Percentiles rank a stretch among this genome's conserved stretches.
Evolutionary conservation across 768 basidiomycete species (phyloP).

Genomic region (Serpula lacrymans): DNA sequence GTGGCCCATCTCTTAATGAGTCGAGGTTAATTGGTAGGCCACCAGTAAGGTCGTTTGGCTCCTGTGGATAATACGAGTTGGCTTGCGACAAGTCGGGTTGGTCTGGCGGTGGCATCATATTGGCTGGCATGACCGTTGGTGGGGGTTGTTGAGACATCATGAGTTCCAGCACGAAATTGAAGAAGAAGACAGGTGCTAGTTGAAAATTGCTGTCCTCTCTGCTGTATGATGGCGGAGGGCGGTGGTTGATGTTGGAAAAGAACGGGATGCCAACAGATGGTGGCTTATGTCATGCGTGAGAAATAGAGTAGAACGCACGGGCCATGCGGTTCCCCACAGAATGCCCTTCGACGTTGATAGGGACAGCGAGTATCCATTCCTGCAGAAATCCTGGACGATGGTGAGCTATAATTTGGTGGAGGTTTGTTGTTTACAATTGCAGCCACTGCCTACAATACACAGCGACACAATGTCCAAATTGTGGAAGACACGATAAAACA

Average conservation of each 20-base stretch:
- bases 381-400: slow-evolving; percentile 25
- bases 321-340: slow-evolving; percentile 18
- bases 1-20: slow-evolving; percentile 81
- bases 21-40: slow-evolving; percentile 85
- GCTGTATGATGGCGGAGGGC: no score
- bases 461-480: slow-evolving; percentile 66
- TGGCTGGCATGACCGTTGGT: slow-evolving; percentile 57
- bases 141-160: slow-evolving; percentile 49
- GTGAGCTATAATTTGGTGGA: slow-evolving; percentile 29
- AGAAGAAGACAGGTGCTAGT: background rate
- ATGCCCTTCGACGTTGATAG: slow-evolving; percentile 16
- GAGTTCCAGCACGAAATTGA: background rate
- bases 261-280: slow-evolving; percentile 41
- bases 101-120: slow-evolving; percentile 53
- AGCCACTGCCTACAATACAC: slow-evolving; percentile 57
- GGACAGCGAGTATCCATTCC: slow-evolving; percentile 12
- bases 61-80: slow-evolving; percentile 68
- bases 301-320: slow-evolving; percentile 29
- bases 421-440: slow-evolving; percentile 47
- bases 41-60: slow-evolving; percentile 75
- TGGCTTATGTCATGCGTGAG: slow-evolving; percentile 53
- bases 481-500: slow-evolving; percentile 76
- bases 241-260: slow-evolving; percentile 28
- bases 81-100: slow-evolving; percentile 51
- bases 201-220: slow-evolving; percentile 1